Conservation (phyloP, 1,284 basidiomycete genomes). For the Leccinum fuscescens region DNA sequence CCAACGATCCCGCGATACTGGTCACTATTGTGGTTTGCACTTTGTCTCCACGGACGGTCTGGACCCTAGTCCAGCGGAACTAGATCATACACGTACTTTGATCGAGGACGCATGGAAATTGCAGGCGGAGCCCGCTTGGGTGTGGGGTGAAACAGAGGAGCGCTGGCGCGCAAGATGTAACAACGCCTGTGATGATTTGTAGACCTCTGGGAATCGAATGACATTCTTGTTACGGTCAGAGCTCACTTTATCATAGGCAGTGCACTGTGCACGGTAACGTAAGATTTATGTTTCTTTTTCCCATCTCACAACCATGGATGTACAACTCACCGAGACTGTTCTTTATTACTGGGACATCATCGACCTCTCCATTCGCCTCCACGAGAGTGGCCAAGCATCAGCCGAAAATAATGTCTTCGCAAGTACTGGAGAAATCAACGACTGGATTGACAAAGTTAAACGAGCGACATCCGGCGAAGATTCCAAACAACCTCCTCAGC, state of each 20-base stretch:
- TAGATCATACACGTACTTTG: slow-evolving; percentile 8
- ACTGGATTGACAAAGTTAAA: not conserved
- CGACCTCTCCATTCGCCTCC: not conserved
- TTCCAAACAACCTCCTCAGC: not conserved
- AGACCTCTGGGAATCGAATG: too few species aligned
- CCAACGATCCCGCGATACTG: slow-evolving; percentile 2
- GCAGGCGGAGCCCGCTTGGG: slow-evolving; percentile 14
- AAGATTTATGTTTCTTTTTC: not conserved
- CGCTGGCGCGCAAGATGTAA: slow-evolving; percentile 10
- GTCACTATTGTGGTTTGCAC: slow-evolving; percentile 6
- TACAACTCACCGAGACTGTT: not conserved
- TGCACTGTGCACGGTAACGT: not conserved
- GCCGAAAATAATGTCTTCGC: not conserved
- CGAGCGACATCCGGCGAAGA: not conserved
- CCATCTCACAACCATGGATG: not conserved
- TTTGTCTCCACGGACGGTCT: not conserved
- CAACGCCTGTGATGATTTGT: too few species aligned
- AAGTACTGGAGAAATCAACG: not conserved
- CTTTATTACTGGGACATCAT: not conserved
- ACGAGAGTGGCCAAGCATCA: not conserved
- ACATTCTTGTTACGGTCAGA: too few species aligned
- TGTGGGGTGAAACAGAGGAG: slow-evolving; percentile 17
- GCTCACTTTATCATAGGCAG: too few species aligned
- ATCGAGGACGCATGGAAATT: slow-evolving; percentile 22
- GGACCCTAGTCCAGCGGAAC: slow-evolving; percentile 5